phyloP scores from a whole-genome alignment of 2,329 filamentous ascomycete species.

The Sporothrix protearum region DNA sequence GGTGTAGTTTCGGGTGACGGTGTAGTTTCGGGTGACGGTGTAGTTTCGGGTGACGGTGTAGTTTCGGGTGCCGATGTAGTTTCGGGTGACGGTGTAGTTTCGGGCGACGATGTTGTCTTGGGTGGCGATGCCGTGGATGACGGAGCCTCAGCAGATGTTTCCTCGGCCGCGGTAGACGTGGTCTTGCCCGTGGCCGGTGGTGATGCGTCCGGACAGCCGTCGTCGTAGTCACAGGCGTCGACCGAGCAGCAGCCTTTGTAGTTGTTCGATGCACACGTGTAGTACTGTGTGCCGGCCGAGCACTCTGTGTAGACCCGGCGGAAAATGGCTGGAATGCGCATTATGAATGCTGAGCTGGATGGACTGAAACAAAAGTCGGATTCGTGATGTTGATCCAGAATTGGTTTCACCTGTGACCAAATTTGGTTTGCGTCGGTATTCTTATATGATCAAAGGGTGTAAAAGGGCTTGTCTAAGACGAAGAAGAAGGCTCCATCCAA shows the following conservation, averaged over 20 bases:
- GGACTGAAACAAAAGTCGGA: neutral
- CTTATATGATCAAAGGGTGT: neutral
- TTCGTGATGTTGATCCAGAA: neutral
- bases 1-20: no score
- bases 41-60: neutral
- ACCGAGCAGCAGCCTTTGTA: constrained; percentile 47
- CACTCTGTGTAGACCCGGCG: constrained; percentile 30
- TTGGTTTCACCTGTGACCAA: neutral
- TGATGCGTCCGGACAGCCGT: constrained; percentile 33
- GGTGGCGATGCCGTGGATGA: neutral
- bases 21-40: neutral
- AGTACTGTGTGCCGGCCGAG: constrained; percentile 36
- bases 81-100: constrained; percentile 27
- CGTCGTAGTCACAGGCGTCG: constrained; percentile 40
- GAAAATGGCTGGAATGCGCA: constrained; percentile 19
- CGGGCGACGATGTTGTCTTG: constrained; percentile 24
- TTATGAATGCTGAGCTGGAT: neutral
- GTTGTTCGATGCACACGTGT: constrained; percentile 37
- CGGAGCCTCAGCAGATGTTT: neutral
- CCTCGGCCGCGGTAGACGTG: neutral
- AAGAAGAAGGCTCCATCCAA: neutral
- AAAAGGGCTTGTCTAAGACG: neutral
- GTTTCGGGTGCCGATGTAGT: constrained; percentile 29
- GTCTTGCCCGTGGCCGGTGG: neutral
- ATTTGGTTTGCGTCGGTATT: neutral